phyloP scores from a whole-genome alignment of 306 rosid genomes.

The Cucumis cinereus region DNA sequence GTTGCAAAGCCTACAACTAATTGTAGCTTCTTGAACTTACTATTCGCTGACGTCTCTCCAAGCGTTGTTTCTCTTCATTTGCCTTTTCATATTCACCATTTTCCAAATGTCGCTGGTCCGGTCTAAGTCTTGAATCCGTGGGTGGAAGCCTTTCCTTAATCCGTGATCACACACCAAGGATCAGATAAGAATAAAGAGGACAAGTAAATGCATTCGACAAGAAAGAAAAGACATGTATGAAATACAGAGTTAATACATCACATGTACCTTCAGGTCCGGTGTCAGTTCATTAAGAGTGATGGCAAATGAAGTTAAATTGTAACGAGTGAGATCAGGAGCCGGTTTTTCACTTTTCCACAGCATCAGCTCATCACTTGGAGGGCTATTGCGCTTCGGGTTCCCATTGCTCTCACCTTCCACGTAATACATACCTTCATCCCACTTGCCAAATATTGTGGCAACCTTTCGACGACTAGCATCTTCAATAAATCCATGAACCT shows the following conservation, averaged over 20 bases:
- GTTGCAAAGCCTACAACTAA: not conserved
- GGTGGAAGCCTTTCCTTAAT: conserved; percentile 99
- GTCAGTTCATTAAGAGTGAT: conserved; percentile 81
- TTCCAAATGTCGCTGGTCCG: conserved; percentile 94
- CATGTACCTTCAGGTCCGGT: conserved; percentile 69
- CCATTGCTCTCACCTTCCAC: conserved; percentile 40
- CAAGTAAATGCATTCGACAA: conserved; percentile 36
- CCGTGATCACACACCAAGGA: conserved; percentile 82
- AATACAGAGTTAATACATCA: conserved; percentile 25
- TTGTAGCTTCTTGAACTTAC: conserved; percentile 31
- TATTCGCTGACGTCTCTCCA: conserved; percentile 93
- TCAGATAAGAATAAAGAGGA: conserved; percentile 63
- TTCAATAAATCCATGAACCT: conserved; percentile 87
- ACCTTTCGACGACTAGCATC: conserved; percentile 47
- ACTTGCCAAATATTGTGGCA: conserved; percentile 79
- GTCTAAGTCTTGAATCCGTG: conserved; percentile 95
- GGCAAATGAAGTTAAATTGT: conserved; percentile 89
- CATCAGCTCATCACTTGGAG: conserved; percentile 33
- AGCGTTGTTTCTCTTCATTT: conserved; percentile 73
- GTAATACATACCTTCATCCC: conserved; percentile 80
- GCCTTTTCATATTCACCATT: conserved; percentile 97
- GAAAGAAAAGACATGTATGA: conserved; percentile 22
- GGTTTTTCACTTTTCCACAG: conserved; percentile 75
- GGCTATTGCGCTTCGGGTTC: conserved; percentile 36
- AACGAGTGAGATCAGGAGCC: conserved; percentile 66